phyloP scores from a whole-genome alignment of 768 basidiomycete genomes.

The Russula ochroleuca region DNA sequence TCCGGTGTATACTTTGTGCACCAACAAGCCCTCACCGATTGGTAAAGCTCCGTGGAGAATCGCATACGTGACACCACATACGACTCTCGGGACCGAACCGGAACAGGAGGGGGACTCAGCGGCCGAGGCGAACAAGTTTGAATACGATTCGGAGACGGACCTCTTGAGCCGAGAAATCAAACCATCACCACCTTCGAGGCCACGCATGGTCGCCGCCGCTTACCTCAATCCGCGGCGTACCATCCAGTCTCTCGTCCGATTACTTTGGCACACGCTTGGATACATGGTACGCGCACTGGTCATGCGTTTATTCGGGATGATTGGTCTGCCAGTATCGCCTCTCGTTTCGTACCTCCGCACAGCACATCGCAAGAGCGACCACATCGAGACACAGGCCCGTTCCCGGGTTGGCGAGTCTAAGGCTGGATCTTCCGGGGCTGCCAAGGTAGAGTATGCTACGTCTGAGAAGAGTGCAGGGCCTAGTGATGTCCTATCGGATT shows the following conservation, averaged over 20 bases:
- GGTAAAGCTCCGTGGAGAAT: slow-evolving; percentile 33
- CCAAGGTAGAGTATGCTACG: not conserved
- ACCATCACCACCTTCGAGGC: not conserved
- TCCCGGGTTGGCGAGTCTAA: not conserved
- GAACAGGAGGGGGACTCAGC: slow-evolving; percentile 2
- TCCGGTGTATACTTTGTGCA: slow-evolving; percentile 31
- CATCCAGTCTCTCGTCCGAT: slow-evolving; percentile 17
- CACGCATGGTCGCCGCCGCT: not conserved
- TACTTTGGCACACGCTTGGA: slow-evolving; percentile 24
- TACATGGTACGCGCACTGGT: slow-evolving; percentile 19
- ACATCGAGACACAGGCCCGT: not conserved
- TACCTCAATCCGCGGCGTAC: slow-evolving; percentile 19
- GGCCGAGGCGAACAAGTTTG: slow-evolving; percentile 13
- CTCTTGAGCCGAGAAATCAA: slow-evolving; percentile 21
- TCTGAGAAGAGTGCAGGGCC: slow-evolving; percentile 7
- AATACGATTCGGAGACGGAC: slow-evolving; percentile 20
- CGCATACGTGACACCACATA: slow-evolving; percentile 37
- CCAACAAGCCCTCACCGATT: slow-evolving; percentile 16
- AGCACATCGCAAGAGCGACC: slow-evolving; percentile 1
- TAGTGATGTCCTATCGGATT: slow-evolving; percentile 13
- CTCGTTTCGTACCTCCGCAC: slow-evolving; percentile 5
- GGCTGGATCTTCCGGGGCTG: not conserved
- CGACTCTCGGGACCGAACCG: slow-evolving; percentile 22
- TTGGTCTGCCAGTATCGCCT: slow-evolving; percentile 11
- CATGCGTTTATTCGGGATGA: slow-evolving; percentile 19